Base-by-base conservation (phyloP, 192 early-diverging fungal species). In the Backusella australiensis region DNA sequence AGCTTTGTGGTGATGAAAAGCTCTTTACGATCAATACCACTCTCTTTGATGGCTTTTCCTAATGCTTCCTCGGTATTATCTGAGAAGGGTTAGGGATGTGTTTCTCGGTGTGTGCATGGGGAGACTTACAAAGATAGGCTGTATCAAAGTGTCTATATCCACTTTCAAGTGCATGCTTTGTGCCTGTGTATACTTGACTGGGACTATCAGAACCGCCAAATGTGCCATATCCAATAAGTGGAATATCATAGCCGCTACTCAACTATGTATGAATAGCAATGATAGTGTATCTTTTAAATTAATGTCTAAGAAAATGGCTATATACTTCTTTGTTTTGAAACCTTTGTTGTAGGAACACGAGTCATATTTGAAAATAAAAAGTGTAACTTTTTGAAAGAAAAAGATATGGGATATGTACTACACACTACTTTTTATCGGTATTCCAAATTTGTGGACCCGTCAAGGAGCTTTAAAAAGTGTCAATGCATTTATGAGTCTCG, bases 141-240 rank as follows among this genome's bases (percentile, higher is more conserved):
- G 82, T 70, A 12, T 85, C 87, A 75, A 94, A 89, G 74, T 93
- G 92, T 7, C 91, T 81, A 83, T 92, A 91, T 35, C 95, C 95
- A 9, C 67, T n/a, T 46, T 78, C 46, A 65, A 78, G 65, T 32
- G 77, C 77, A 78, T 66, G 12, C 36, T 78, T 78, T 17, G 77
- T 44, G 5, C 42, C 77, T 36, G 72, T 56, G 42, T 78, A 78
- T 1, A 78, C 71, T 67, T 72, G 42, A 34, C 52, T 52, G 14
- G 77, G 77, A 2, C 71, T 72, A 39, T 73, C 63, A 0, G 77
- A 63, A 12, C 77, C 77, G 42, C 77, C 77, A 73, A 67, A 78
- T 2, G 71, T 73, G n/a, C 72, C 77, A 69, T 69, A 73, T 5
- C 77, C 77, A 23, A 78, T 74, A 1, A 78, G n/a, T 19, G 77